These are phyloP conservation scores for Sporothrix phasma DNA, from an alignment of 2,329 filamentous ascomycete genomes.

Conservation along the genomic window DNA sequence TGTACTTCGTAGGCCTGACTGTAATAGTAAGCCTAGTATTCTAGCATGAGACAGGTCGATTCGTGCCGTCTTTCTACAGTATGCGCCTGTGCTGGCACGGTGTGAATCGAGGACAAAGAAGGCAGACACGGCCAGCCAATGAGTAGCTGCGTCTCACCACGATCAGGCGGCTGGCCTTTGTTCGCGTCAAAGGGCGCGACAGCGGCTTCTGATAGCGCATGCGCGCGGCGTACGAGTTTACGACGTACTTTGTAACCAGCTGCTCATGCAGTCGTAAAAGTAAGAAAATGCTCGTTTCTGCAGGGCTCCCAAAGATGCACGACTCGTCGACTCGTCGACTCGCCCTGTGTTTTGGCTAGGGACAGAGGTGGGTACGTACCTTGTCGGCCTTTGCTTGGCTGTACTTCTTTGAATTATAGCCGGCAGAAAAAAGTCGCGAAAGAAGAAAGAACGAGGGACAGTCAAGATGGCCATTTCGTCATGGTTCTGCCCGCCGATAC, in stretches of 20 bases:
- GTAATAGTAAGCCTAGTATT: background rate
- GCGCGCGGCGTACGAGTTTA: background rate
- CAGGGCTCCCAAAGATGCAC: background rate
- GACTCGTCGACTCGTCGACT: background rate
- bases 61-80: background rate
- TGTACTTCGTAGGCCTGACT: no score
- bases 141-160: background rate
- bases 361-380: background rate
- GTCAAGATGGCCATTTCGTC: conserved; percentile 5
- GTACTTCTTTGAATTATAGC: background rate
- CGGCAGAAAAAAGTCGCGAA: conserved; percentile 9
- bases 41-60: background rate
- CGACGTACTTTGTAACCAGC: no score
- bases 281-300: background rate
- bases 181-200: conserved; percentile 5
- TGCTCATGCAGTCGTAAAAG: background rate
- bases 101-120: background rate
- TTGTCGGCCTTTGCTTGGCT: background rate
- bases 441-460: background rate
- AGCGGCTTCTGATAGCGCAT: background rate
- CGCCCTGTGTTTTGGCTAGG: background rate
- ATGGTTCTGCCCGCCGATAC: conserved; percentile 4
- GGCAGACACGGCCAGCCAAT: background rate
- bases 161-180: conserved; percentile 3
- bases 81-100: background rate